Conservation (phyloP, 306 rosid genomes). For the Betula pendula region DNA sequence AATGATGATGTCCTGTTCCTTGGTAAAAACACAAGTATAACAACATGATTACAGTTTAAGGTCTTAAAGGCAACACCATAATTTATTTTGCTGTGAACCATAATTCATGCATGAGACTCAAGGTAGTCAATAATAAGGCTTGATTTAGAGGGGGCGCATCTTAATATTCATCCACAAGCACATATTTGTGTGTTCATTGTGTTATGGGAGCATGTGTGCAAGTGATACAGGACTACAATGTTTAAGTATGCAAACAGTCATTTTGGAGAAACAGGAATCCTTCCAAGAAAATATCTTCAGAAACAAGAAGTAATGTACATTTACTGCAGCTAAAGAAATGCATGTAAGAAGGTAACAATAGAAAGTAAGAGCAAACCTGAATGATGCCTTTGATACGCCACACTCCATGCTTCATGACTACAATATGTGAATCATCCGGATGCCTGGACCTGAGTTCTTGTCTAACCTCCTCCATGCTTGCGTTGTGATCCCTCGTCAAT, state of each 20-base stretch:
- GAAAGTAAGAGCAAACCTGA: conserved; percentile 57
- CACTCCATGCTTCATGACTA: conserved; percentile 75
- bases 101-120: not conserved
- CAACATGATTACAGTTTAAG: not conserved
- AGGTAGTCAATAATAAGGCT: not conserved
- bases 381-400: conserved; percentile 96
- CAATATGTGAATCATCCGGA: conserved; percentile 80
- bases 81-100: not conserved
- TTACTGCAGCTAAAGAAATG: not conserved
- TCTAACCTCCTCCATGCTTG: conserved; percentile 75
- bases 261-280: not conserved
- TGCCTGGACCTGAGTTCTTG: conserved; percentile 72
- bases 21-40: not conserved
- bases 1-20: not conserved
- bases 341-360: not conserved
- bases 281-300: not conserved
- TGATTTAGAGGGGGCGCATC: not conserved
- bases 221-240: not conserved
- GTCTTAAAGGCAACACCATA: not conserved
- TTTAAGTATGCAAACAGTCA: not conserved
- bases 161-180: not conserved
- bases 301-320: not conserved
- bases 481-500: conserved; percentile 81
- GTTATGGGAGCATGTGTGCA: not conserved
- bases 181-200: not conserved